Base-by-base conservation (phyloP, 2,329 filamentous ascomycete species). In the Claviceps arundinis region DNA sequence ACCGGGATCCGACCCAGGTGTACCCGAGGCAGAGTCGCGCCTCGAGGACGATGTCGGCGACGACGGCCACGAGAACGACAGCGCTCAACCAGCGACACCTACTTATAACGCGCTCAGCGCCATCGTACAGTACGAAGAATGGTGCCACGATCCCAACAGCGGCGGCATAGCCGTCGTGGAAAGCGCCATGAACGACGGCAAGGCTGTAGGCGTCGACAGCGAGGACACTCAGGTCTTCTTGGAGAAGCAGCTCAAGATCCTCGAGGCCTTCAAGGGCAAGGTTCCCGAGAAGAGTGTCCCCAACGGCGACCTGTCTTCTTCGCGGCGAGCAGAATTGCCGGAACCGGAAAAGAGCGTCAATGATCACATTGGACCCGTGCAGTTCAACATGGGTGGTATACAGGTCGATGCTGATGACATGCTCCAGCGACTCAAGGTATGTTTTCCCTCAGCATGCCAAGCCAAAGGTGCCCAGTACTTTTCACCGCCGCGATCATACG, bases 301-400 rank as follows among this genome's bases (percentile, higher is more conserved):
- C 3, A 61, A 65, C 41, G 60, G 56, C 40, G 50, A 56, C 14
- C 56, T 58, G 17, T 56, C 58, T 5, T 55, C 57, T 14, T 56
- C 61, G 2, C 58, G 61, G 22, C 59, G 60, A n/a, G 47, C 59
- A 5, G 67, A 68, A 61, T 56, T 69, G 44, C 59, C 64, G n/a
- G 67, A 68, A 14, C 30, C 30, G 9, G 68, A 72, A 56, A 75
- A 72, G 56, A 72, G 69, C 56, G 73, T 78, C 51, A 84, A 82
- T 59, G 87, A 91, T 62, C 89, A 95, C 61, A 95, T 95, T 61
- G 90, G 90, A 0, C 89, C 90, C 0, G 89, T 96, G 57, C 89
- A 95, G 64, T 96, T 97, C 72, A 98, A 98, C 65, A 93, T 98
- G 78, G 93, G 93, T 43, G 93, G 93, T 50, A 96, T 98, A 56